These are phyloP conservation scores for Metschnikowia noctiluminum DNA, from an alignment of 805 yeast species.

Conservation along the genomic window DNA sequence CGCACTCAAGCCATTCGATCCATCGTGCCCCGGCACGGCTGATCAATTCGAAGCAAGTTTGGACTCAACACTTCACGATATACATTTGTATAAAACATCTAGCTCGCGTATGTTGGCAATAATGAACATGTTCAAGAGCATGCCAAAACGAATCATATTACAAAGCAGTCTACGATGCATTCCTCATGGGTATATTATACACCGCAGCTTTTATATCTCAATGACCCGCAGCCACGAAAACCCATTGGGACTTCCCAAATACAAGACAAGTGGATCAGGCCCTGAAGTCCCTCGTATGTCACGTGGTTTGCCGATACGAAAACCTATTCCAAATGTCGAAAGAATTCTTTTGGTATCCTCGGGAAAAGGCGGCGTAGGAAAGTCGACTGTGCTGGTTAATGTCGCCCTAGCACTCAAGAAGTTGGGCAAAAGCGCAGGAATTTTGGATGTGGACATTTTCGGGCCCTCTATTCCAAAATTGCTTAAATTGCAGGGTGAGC, in stretches of 20 bases:
- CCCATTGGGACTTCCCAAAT: constrained; percentile 39
- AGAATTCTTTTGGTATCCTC: constrained; percentile 66
- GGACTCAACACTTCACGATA: no score
- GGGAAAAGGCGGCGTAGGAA: constrained; percentile 82
- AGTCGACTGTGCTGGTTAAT: constrained; percentile 71
- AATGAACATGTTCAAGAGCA: no score
- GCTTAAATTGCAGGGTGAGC: constrained; percentile 67
- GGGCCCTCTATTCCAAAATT: constrained; percentile 82
- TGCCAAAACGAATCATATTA: neutral
- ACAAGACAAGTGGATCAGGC: constrained; percentile 1
- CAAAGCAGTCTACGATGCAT: neutral
- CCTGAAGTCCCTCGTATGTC: constrained; percentile 32
- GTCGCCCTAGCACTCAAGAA: constrained; percentile 59
- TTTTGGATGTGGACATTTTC: constrained; percentile 77
- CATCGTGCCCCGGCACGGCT: no score
- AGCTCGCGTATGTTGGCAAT: no score
- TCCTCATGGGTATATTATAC: neutral
- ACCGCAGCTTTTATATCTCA: neutral
- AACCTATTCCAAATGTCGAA: constrained; percentile 56
- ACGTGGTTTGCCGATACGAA: constrained; percentile 54
- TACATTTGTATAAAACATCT: no score
- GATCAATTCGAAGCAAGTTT: no score
- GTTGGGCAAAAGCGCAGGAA: constrained; percentile 56
- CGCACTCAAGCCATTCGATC: no score
- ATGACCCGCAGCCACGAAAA: constrained; percentile 26